A percentile compares a stretch with the other conserved stretches of the same genome.
Conservation (phyloP, 257 asterid genomes). For the Solanum tacnaense region DNA sequence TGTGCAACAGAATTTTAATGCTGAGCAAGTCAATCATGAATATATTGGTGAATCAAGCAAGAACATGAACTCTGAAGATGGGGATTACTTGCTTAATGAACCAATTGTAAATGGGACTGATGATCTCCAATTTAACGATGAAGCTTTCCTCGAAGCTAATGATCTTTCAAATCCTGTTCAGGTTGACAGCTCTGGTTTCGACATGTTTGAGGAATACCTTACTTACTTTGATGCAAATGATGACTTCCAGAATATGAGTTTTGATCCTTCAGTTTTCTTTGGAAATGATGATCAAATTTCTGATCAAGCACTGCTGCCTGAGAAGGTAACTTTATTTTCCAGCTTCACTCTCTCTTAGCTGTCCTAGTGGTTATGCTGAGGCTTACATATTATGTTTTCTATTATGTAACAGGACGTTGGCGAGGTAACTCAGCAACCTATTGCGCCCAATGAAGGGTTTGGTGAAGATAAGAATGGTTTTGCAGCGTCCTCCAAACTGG, state of each 20-base stretch:
- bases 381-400: not conserved
- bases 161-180: slow-evolving; percentile 53
- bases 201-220: slow-evolving; percentile 61
- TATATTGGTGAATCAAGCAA: slow-evolving; percentile 66
- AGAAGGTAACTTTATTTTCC: slow-evolving; percentile 27
- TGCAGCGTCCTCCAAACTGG: slow-evolving; percentile 33
- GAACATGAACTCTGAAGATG: slow-evolving; percentile 24
- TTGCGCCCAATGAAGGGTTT: slow-evolving; percentile 16
- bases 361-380: not conserved
- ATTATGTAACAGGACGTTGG: slow-evolving; percentile 29
- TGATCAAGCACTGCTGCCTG: slow-evolving; percentile 14
- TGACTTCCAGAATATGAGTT: slow-evolving; percentile 22
- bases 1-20: slow-evolving; percentile 22
- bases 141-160: slow-evolving; percentile 58
- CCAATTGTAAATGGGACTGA: slow-evolving; percentile 41
- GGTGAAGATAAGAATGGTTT: slow-evolving; percentile 6
- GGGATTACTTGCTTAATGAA: slow-evolving; percentile 54
- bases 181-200: slow-evolving; percentile 29
- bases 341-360: not conserved
- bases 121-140: slow-evolving; percentile 33
- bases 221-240: slow-evolving; percentile 48
- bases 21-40: slow-evolving; percentile 58
- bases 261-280: slow-evolving; percentile 32
- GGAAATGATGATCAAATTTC: slow-evolving; percentile 28
- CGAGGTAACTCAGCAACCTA: slow-evolving; percentile 16